Percentiles rank a stretch among this genome's conserved stretches.
Evolutionary conservation across 768 basidiomycete genomes (phyloP).

Genomic region (Phlegmacium glaucopus): DNA sequence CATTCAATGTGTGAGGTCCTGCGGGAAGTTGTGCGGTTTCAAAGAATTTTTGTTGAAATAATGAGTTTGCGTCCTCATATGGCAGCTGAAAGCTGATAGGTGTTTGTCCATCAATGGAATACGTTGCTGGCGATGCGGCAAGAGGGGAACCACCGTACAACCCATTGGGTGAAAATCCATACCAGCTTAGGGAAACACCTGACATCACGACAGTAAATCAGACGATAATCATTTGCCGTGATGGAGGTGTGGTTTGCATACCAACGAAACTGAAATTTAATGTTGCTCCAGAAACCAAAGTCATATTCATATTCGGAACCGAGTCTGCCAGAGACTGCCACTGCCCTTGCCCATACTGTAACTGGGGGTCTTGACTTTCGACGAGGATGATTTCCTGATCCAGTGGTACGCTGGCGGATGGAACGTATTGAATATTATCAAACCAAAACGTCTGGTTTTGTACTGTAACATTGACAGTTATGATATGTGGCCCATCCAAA

Average conservation of each 20-base stretch:
- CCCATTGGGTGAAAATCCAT: conserved; percentile 18
- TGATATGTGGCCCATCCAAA: conserved; percentile 19
- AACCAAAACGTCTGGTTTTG: conserved; percentile 26
- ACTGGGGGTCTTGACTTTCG: conserved; percentile 7
- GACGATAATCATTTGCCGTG: not conserved
- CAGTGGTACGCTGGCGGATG: conserved; percentile 11
- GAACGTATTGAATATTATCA: conserved; percentile 24
- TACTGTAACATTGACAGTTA: conserved; percentile 23
- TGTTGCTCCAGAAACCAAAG: conserved; percentile 8
- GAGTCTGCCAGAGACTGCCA: not conserved
- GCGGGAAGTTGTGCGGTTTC: conserved; percentile 13
- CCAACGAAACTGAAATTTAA: conserved; percentile 21
- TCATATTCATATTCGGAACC: conserved; percentile 12
- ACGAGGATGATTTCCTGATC: conserved; percentile 9
- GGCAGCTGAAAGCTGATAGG: conserved; percentile 19
- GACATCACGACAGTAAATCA: not conserved
- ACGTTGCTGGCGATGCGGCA: conserved; percentile 13
- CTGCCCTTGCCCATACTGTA: conserved; percentile 5
- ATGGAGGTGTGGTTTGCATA: conserved; percentile 3
- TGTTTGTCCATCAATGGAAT: conserved; percentile 18
- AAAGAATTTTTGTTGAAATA: conserved; percentile 24
- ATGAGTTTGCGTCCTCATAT: conserved; percentile 1
- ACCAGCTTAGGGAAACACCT: conserved; percentile 23
- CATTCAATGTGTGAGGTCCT: conserved; percentile 21
- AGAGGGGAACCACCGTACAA: conserved; percentile 1